Percentiles rank a stretch among this genome's conserved stretches.
Conservation (phyloP, 2,329 filamentous ascomycete genomes). For the Fusarium pininemorale region DNA sequence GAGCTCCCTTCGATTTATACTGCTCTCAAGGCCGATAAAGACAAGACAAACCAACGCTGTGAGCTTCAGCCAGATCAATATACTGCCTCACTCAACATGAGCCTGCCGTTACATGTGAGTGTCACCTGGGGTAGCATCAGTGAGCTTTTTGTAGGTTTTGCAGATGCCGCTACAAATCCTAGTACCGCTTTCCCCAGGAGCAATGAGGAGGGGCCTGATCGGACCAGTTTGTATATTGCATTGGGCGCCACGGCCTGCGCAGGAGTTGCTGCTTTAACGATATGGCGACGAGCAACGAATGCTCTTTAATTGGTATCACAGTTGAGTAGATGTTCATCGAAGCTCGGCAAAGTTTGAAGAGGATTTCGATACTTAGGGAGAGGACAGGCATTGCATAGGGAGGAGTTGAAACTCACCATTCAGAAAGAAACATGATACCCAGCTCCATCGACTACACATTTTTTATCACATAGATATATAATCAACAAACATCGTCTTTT, state of each 20-base stretch:
- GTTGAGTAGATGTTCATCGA: neutral
- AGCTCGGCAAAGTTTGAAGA: neutral
- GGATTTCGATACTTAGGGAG: neutral
- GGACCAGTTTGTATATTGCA: constrained; percentile 86
- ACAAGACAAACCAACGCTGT: constrained; percentile 95
- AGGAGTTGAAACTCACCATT: constrained; percentile 40
- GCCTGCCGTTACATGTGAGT: constrained; percentile 90
- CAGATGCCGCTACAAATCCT: constrained; percentile 91
- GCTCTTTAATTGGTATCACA: constrained; percentile 45
- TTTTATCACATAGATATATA: constrained; percentile 26
- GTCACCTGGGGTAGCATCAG: constrained; percentile 94
- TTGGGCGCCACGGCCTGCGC: constrained; percentile 77
- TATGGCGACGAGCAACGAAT: constrained; percentile 68
- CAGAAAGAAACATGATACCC: constrained; percentile 46
- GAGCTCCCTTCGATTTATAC: constrained; percentile 92
- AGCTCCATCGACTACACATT: constrained; percentile 32
- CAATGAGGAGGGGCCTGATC: constrained; percentile 85
- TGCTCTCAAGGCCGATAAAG: constrained; percentile 92
- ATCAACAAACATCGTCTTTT: constrained; percentile 30
- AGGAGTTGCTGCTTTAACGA: constrained; percentile 70
- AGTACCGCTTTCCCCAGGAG: constrained; percentile 88
- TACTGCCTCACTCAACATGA: constrained; percentile 85
- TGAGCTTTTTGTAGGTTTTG: constrained; percentile 90
- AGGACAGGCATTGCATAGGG: constrained; percentile 18
- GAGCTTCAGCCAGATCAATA: constrained; percentile 94